Evolutionary conservation across 805 yeast species (phyloP).

Genomic region (Pichia manshurica): DNA sequence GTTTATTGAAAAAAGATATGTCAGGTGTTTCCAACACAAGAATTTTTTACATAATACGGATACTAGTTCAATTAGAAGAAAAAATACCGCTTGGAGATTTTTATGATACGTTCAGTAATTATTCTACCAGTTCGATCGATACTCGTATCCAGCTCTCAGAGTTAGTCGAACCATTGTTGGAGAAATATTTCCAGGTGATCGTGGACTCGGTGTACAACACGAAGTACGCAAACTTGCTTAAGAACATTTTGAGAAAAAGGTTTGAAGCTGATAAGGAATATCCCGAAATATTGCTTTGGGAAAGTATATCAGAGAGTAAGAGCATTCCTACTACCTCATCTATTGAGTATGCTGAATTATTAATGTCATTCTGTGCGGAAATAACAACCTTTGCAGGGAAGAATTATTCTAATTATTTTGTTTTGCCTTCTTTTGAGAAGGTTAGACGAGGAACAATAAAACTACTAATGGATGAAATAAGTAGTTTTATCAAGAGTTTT

Average conservation of each 20-base stretch:
- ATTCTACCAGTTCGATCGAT: background rate
- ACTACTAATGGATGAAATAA: conserved; percentile 10
- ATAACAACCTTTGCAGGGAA: conserved; percentile 17
- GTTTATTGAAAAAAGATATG: background rate
- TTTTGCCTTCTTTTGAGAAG: conserved; percentile 16
- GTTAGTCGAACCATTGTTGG: conserved; percentile 15
- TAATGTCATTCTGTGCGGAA: conserved; percentile 18
- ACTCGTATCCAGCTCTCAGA: conserved; percentile 14
- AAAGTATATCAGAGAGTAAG: conserved; percentile 1
- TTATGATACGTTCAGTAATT: conserved; percentile 8
- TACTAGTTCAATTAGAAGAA: conserved; percentile 22
- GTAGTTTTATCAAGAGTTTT: background rate
- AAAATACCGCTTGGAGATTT: conserved; percentile 18
- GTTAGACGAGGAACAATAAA: conserved; percentile 16
- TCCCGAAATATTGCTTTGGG: conserved; percentile 23
- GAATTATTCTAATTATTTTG: conserved; percentile 28
- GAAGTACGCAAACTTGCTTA: conserved; percentile 11
- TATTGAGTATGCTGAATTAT: conserved; percentile 18
- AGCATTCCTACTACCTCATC: conserved; percentile 23
- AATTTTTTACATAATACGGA: conserved; percentile 24
- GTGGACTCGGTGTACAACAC: background rate
- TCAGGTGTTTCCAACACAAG: conserved; percentile 13
- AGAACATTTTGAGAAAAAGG: conserved; percentile 7
- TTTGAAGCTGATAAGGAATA: conserved; percentile 10
- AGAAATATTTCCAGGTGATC: background rate